These are phyloP conservation scores for Calonectria leucothoes DNA, from an alignment of 2,329 filamentous ascomycete species.

Conservation along the genomic window DNA sequence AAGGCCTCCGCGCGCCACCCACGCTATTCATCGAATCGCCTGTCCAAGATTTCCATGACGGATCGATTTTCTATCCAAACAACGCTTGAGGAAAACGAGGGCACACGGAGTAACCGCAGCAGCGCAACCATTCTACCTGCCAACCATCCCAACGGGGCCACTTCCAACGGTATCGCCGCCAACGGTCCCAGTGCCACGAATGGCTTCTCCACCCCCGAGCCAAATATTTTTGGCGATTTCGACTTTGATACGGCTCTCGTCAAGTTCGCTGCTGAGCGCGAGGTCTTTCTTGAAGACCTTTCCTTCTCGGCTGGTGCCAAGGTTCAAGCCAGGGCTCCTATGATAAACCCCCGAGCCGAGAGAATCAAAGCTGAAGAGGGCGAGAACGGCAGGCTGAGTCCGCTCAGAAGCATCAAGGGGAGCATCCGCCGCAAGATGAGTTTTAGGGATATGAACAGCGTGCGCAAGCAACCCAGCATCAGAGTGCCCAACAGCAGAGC, in stretches of 20 bases:
- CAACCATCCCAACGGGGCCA: slow-evolving; percentile 44
- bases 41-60: slow-evolving; percentile 66
- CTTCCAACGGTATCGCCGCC: slow-evolving; percentile 34
- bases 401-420: slow-evolving; percentile 74
- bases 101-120: slow-evolving; percentile 72
- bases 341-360: slow-evolving; percentile 83
- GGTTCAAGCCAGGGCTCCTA: slow-evolving; percentile 74
- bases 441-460: slow-evolving; percentile 93
- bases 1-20: slow-evolving; percentile 61
- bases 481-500: slow-evolving; percentile 65
- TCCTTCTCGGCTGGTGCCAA: slow-evolving; percentile 88
- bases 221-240: slow-evolving; percentile 70
- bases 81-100: slow-evolving; percentile 69
- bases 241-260: slow-evolving; percentile 94
- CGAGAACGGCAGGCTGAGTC: slow-evolving; percentile 65
- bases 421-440: slow-evolving; percentile 94
- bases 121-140: slow-evolving; percentile 71
- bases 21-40: slow-evolving; percentile 68
- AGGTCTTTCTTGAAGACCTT: slow-evolving; percentile 92
- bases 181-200: slow-evolving; percentile 41
- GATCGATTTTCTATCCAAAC: slow-evolving; percentile 62
- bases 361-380: slow-evolving; percentile 82
- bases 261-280: slow-evolving; percentile 96
- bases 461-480: slow-evolving; percentile 85
- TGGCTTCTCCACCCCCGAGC: slow-evolving; percentile 45